Evolutionary conservation across 306 rosid genomes (phyloP).

Genomic region (Pachyrhizus erosus): DNA sequence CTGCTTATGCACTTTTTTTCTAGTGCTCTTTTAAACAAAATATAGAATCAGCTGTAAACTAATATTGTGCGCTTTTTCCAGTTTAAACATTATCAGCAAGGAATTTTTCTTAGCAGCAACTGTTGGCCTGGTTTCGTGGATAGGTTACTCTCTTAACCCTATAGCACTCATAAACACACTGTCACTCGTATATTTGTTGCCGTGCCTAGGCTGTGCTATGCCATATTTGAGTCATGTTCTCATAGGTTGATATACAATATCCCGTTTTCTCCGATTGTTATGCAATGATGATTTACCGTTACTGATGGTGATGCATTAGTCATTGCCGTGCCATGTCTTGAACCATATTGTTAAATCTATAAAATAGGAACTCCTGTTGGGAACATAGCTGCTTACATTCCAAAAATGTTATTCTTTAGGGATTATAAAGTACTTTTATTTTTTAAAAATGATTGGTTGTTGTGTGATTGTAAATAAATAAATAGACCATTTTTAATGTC

Average conservation of each 20-base stretch:
- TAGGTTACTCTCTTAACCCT: slow-evolving; percentile 56
- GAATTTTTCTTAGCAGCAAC: slow-evolving; percentile 85
- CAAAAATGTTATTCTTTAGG: neutral
- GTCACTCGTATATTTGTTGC: neutral
- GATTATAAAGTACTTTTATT: neutral
- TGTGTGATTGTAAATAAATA: neutral
- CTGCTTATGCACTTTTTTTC: slow-evolving; percentile 30
- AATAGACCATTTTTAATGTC: neutral
- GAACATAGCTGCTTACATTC: neutral
- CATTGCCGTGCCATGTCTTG: slow-evolving; percentile 7
- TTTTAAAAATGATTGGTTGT: neutral
- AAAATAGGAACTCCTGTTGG: slow-evolving; percentile 10
- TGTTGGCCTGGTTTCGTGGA: slow-evolving; percentile 66
- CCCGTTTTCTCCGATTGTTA: neutral
- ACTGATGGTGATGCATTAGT: neutral
- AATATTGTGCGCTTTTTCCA: slow-evolving; percentile 45
- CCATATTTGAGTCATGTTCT: neutral
- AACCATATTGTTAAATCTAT: slow-evolving; percentile 15
- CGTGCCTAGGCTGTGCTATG: neutral
- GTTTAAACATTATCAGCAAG: slow-evolving; percentile 69
- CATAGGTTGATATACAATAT: slow-evolving; percentile 2
- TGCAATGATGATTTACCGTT: neutral
- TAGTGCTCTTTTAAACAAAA: slow-evolving; percentile 27
- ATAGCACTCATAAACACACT: neutral
- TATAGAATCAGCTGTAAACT: slow-evolving; percentile 36